Conservation (phyloP, 768 basidiomycete genomes). For the Leccinum disarticulatum region DNA sequence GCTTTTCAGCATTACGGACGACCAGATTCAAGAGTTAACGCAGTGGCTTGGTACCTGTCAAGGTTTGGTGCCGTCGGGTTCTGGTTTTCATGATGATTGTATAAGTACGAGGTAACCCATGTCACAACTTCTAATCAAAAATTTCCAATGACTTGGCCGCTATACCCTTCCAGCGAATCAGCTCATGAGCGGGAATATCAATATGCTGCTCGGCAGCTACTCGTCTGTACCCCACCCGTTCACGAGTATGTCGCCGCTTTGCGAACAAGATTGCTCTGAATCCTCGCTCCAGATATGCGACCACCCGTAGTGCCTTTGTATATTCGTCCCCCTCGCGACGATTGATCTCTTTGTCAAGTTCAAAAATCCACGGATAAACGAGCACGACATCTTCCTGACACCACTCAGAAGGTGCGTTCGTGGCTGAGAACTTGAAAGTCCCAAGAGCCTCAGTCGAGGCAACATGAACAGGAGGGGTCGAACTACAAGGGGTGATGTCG, state of each 20-base stretch:
- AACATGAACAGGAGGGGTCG: neutral
- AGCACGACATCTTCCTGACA: neutral
- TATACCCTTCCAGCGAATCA: conserved; percentile 2
- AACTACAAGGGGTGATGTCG: neutral
- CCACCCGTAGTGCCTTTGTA: neutral
- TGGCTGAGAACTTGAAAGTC: neutral
- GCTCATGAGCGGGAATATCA: neutral
- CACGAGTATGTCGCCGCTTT: conserved; percentile 1
- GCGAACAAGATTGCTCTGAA: conserved; percentile 9
- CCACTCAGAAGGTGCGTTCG: neutral
- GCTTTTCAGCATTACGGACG: no score
- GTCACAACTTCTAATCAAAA: no score
- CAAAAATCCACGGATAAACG: conserved; percentile 13
- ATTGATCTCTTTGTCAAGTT: conserved; percentile 1
- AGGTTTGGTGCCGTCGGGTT: no score
- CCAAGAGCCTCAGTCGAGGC: conserved; percentile 6
- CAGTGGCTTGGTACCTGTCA: no score
- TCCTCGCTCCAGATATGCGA: conserved; percentile 6
- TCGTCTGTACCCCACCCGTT: conserved; percentile 18
- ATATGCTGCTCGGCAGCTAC: conserved; percentile 8
- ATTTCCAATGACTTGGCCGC: conserved; percentile 2
- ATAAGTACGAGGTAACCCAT: no score
- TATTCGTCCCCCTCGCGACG: neutral
- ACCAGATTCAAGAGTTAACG: no score
- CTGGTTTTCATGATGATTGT: no score